Percentiles rank a stretch among this genome's conserved stretches.
phyloP scores from a whole-genome alignment of 768 basidiomycete genomes.

The Suillus alpinus region DNA sequence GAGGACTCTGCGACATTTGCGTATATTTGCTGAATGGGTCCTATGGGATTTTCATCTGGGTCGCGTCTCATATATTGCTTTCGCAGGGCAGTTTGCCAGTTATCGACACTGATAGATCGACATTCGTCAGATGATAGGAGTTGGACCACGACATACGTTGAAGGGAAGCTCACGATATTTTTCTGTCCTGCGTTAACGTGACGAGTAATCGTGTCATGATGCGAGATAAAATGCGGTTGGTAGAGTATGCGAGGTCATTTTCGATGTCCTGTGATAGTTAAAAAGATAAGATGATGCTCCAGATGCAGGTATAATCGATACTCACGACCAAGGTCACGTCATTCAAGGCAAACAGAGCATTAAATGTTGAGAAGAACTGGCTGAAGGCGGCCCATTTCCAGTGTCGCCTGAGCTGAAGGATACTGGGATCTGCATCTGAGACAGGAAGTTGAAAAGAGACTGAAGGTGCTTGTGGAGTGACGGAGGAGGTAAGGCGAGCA shows the following conservation, averaged over 20 bases:
- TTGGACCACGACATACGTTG: conserved; percentile 21
- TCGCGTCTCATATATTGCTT: conserved; percentile 75
- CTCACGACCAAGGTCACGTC: conserved; percentile 68
- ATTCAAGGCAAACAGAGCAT: conserved; percentile 63
- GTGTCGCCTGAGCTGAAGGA: conserved; percentile 62
- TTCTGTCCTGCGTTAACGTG: conserved; percentile 76
- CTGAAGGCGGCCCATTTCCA: conserved; percentile 94
- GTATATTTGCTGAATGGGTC: conserved; percentile 39
- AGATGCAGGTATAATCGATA: conserved; percentile 10
- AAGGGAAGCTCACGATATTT: conserved; percentile 58
- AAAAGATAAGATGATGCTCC: conserved; percentile 8
- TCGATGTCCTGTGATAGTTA: conserved; percentile 63
- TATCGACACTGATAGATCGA: conserved; percentile 51
- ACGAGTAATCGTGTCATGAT: conserved; percentile 74
- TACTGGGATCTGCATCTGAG: conserved; percentile 34
- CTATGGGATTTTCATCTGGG: conserved; percentile 70
- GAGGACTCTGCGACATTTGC: conserved; percentile 23
- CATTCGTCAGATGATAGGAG: conserved; percentile 13
- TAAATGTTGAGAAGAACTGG: conserved; percentile 89
- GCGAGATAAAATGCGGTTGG: conserved; percentile 60
- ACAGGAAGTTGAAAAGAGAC: conserved; percentile 25
- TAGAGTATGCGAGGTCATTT: conserved; percentile 64
- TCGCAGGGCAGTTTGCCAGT: conserved; percentile 76
- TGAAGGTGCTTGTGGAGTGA: conserved; percentile 27
- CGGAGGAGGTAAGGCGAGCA: conserved; percentile 32